A percentile compares a stretch with the other conserved stretches of the same genome.
Evolutionary conservation across 176 grass and related monocot genomes (phyloP).

Genomic region (Themeda triandra): DNA sequence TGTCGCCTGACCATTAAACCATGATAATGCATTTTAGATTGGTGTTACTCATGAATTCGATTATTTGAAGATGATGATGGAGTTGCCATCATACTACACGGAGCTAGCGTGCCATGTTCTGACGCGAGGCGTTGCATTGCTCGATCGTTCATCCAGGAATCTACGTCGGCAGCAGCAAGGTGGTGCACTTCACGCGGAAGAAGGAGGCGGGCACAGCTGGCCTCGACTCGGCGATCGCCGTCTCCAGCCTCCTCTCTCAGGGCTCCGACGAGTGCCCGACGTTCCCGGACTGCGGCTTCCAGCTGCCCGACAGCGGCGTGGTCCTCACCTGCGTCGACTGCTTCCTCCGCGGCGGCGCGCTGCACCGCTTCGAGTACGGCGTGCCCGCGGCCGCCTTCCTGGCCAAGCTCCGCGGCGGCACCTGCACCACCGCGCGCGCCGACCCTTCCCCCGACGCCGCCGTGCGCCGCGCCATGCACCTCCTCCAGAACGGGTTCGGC

Average conservation of each 20-base stretch:
- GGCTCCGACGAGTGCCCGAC: conserved; percentile 36
- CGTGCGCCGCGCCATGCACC: conserved; percentile 54
- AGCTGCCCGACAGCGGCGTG: conserved; percentile 55
- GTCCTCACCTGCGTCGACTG: conserved; percentile 81
- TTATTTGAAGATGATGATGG: not conserved
- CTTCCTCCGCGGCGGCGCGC: conserved; percentile 65
- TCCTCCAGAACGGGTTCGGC: conserved; percentile 72
- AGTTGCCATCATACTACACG: not conserved
- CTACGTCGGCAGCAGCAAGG: conserved; percentile 73
- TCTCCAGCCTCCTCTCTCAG: conserved; percentile 26
- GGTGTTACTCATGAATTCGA: not conserved
- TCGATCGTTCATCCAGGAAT: conserved; percentile 35
- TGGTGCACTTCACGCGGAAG: conserved; percentile 74
- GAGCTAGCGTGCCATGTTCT: not conserved
- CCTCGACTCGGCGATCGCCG: conserved; percentile 33
- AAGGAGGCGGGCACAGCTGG: conserved; percentile 39
- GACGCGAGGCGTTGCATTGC: not conserved
- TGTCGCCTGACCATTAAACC: not conserved
- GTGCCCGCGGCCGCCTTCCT: conserved; percentile 43
- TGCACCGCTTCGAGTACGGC: conserved; percentile 66
- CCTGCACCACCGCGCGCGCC: conserved; percentile 61
- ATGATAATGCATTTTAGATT: not conserved
- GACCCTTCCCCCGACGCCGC: conserved; percentile 25
- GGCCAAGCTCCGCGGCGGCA: conserved; percentile 65
- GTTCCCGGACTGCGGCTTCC: conserved; percentile 59